Base-by-base conservation (phyloP, 2,329 filamentous ascomycete genomes). In the Fusarium citri region DNA sequence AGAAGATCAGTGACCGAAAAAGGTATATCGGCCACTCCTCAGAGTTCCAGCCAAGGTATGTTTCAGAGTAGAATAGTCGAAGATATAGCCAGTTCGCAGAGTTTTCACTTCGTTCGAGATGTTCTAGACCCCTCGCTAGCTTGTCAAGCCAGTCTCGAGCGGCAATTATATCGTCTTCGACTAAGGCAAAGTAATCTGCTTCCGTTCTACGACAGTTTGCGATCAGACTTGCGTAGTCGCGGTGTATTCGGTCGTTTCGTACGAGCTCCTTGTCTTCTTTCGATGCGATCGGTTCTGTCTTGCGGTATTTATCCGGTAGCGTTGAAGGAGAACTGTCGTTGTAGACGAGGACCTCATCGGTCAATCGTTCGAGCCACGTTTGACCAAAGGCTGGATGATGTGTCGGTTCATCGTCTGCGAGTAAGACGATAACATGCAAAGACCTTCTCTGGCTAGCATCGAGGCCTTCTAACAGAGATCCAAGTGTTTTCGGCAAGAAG, bases 151-250 rank as follows among this genome's bases (percentile, higher is more conserved):
- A 80, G 23, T 77, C 72, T 20, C 72, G 60, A 9, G 76, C 70
- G 8, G 77, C 77, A 28, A 80, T 68, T 5, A 78, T 69, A 51
- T 79, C 78, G 40, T 80, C 78, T 31, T 80, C 78, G 6, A 80
- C 51, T 8, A 80, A 59, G 3, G 73, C 66, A 14, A 80, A 78
- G 40, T 77, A 80, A 15, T 71, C 57, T 12, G 74, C 59, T 1
- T 62, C 71, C 3, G 59, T 59, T 12, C 43, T 42, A 12, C 68
- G 72, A 43, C 78, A 80, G 2, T 66, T 57, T 14, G 66, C 34
- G 12, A 78, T 69, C 10, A 78, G 49, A 0, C 69, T 71, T 3
- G 77, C 72, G 53, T 78, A 76, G 28, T 78, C 77, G 2, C 69
- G 59, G 9, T 77, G 71, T 31, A 78, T 74, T 46, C 73, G 73